phyloP scores from a whole-genome alignment of 2,329 filamentous ascomycete species.

The Cercospora janseana region DNA sequence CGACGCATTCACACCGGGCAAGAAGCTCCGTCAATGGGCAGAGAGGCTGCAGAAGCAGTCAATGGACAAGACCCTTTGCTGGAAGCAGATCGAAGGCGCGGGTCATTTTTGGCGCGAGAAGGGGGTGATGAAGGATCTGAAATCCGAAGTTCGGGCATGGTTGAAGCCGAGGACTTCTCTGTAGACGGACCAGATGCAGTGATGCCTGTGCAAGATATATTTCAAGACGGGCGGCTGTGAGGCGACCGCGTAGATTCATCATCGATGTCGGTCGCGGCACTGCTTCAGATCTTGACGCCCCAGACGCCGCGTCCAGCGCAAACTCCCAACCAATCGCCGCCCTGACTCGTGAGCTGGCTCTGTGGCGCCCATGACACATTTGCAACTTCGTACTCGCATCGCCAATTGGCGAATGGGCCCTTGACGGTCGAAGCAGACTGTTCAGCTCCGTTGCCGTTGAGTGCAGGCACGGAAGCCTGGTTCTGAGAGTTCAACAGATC shows the following conservation, averaged over 20 bases:
- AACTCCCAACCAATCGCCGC: conserved; percentile 80
- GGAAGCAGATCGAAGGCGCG: conserved; percentile 48
- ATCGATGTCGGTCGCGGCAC: neutral
- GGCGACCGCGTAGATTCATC: conserved; percentile 2
- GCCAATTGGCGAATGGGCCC: conserved; percentile 75
- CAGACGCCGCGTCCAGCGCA: conserved; percentile 77
- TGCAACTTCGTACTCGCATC: conserved; percentile 81
- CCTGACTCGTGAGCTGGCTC: conserved; percentile 63
- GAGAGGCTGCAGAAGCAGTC: conserved; percentile 47
- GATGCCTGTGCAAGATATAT: no score
- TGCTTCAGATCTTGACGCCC: conserved; percentile 60
- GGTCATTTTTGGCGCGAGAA: conserved; percentile 53
- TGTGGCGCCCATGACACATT: conserved; percentile 84
- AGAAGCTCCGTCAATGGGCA: conserved; percentile 66
- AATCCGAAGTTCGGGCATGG: conserved; percentile 30
- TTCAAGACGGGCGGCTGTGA: no score
- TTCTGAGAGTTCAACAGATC: conserved; percentile 71
- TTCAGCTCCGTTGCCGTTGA: conserved; percentile 32
- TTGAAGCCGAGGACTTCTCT: conserved; percentile 4
- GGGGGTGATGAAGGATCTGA: conserved; percentile 36
- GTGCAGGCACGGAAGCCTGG: conserved; percentile 37
- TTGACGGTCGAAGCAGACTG: conserved; percentile 48
- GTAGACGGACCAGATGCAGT: neutral
- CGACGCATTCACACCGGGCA: conserved; percentile 69
- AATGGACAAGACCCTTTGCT: conserved; percentile 37